Conservation (phyloP, 1,284 basidiomycete species). For the Microbotryum scabiosae region DNA sequence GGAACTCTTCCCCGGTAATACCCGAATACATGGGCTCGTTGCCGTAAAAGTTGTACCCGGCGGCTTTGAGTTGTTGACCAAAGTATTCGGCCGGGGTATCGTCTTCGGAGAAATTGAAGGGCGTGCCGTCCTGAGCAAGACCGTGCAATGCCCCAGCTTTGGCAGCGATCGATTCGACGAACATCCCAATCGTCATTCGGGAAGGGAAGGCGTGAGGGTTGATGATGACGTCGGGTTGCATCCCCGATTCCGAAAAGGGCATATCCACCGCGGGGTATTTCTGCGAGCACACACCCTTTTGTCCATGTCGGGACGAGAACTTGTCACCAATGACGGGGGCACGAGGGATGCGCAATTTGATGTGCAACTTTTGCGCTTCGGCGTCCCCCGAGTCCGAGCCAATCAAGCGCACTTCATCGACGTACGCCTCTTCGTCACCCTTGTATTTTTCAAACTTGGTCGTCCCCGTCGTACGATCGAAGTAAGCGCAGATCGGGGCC, state of each 20-base stretch:
- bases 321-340: slow-evolving; percentile 98
- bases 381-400: slow-evolving; percentile 79
- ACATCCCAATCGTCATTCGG: slow-evolving; percentile 99
- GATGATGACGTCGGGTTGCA: slow-evolving; percentile 99
- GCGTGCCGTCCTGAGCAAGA: slow-evolving; percentile 94
- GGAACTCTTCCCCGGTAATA: slow-evolving; percentile 96
- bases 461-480: slow-evolving; percentile 73
- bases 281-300: slow-evolving; percentile 99
- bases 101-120: slow-evolving; percentile 91
- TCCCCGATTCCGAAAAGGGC: slow-evolving; percentile 97
- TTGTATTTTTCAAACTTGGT: slow-evolving; percentile 93
- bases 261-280: slow-evolving; percentile 98
- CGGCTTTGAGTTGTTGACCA: slow-evolving; percentile 82
- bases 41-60: slow-evolving; percentile 98
- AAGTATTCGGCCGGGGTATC: slow-evolving; percentile 96
- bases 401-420: slow-evolving; percentile 86
- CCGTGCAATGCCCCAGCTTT: slow-evolving; percentile 99
- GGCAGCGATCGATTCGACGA: slow-evolving; percentile 97
- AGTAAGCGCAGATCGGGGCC: slow-evolving; percentile 72
- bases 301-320: slow-evolving; percentile 96
- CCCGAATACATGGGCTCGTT: slow-evolving; percentile 99
- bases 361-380: slow-evolving; percentile 84
- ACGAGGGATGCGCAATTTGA: slow-evolving; percentile 88
- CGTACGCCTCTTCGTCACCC: slow-evolving; percentile 83
- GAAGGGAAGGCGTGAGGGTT: slow-evolving; percentile 99